Conservation (phyloP, 768 basidiomycete species). For the Gymnopilus junonius region DNA sequence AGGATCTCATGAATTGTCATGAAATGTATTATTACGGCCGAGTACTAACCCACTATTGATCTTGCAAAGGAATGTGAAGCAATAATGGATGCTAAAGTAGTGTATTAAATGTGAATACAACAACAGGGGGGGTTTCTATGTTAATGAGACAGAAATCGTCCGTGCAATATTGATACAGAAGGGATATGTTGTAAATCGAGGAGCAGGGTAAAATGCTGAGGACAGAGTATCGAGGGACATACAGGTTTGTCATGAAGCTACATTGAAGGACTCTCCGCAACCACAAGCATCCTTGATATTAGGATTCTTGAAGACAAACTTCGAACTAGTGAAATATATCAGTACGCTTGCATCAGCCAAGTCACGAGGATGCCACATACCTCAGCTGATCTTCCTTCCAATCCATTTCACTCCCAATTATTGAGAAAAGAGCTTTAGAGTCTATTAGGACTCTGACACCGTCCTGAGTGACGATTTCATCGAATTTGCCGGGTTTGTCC, state of each 20-base stretch:
- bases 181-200: constrained; percentile 23
- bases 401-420: constrained; percentile 99
- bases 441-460: constrained; percentile 94
- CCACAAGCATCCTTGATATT: constrained; percentile 96
- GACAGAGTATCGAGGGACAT: constrained; percentile 10
- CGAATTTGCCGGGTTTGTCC: constrained; percentile 86
- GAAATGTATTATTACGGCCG: not conserved
- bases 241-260: constrained; percentile 41
- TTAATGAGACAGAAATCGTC: constrained; percentile 17
- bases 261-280: constrained; percentile 91
- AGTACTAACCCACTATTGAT: not conserved
- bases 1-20: not conserved
- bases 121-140: constrained; percentile 16
- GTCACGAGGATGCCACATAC: constrained; percentile 43
- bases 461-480: constrained; percentile 96
- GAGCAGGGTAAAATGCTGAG: constrained; percentile 20
- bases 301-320: constrained; percentile 86
- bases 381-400: constrained; percentile 94
- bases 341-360: not conserved
- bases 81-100: constrained; percentile 11
- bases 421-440: constrained; percentile 95
- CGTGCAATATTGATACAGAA: constrained; percentile 31
- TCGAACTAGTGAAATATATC: constrained; percentile 54
- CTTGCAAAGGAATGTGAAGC: not conserved
- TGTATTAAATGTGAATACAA: constrained; percentile 21